These are phyloP conservation scores for Ganoderma sinense DNA, from an alignment of 1,284 basidiomycete species.

Conservation along the genomic window DNA sequence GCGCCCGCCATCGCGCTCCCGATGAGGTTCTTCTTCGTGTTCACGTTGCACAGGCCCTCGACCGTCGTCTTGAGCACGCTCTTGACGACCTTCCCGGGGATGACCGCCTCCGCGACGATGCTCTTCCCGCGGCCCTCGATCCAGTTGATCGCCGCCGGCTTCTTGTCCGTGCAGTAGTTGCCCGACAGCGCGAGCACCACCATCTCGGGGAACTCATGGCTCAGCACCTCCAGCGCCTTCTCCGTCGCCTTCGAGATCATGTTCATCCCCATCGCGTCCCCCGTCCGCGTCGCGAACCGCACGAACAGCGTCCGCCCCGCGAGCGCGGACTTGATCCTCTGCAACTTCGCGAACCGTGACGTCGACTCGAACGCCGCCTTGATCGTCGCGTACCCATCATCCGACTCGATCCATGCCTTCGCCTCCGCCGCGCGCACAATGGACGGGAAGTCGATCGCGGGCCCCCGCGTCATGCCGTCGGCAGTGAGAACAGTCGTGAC, in stretches of 20 bases:
- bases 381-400: conserved; percentile 81
- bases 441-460: conserved; percentile 95
- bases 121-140: conserved; percentile 99
- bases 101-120: conserved; percentile 94
- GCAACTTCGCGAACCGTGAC: conserved; percentile 87
- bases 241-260: conserved; percentile 99
- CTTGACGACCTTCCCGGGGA: conserved; percentile 91
- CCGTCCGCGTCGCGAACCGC: conserved; percentile 95
- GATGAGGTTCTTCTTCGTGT: conserved; percentile 97
- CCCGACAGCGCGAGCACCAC: conserved; percentile 92
- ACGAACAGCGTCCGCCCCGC: conserved; percentile 94
- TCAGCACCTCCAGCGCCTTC: conserved; percentile 88
- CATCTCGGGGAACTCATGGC: conserved; percentile 91
- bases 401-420: conserved; percentile 89
- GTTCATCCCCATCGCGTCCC: conserved; percentile 99
- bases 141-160: conserved; percentile 99
- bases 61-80: conserved; percentile 97
- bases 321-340: conserved; percentile 84
- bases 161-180: conserved; percentile 99
- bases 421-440: conserved; percentile 84
- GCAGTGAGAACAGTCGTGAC: conserved; percentile 93
- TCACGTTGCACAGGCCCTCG: conserved; percentile 89
- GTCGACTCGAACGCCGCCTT: conserved; percentile 95
- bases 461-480: conserved; percentile 98
- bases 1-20: conserved; percentile 98